Conservation (phyloP, 768 basidiomycete genomes). For the Mycena chlorophos region DNA sequence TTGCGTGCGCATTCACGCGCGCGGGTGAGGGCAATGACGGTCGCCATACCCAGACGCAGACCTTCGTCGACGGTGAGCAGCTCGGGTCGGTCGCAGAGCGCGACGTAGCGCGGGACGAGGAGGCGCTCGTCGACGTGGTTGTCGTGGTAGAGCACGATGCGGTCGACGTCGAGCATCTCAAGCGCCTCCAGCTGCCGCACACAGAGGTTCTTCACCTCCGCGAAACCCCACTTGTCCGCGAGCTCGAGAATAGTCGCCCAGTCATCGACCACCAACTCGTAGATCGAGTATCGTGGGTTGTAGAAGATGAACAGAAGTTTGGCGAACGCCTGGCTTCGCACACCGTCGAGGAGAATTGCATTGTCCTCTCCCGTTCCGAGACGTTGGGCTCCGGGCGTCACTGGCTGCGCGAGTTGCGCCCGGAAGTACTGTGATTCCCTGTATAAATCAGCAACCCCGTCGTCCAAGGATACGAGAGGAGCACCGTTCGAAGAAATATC, state of each 20-base stretch:
- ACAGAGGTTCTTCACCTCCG: constrained; percentile 55
- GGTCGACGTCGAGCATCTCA: constrained; percentile 46
- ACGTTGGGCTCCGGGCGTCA: constrained; percentile 30
- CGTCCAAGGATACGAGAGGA: too few relatives aligned
- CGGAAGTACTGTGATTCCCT: constrained; percentile 51
- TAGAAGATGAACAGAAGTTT: constrained; percentile 59
- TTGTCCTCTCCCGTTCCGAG: constrained; percentile 40
- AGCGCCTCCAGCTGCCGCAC: constrained; percentile 58
- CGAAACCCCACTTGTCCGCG: constrained; percentile 57
- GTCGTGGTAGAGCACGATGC: constrained; percentile 56
- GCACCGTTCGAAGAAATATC: constrained; percentile 54
- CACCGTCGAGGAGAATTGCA: constrained; percentile 47
- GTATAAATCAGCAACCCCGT: too few relatives aligned
- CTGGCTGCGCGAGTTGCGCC: constrained; percentile 33
- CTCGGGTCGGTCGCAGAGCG: constrained; percentile 51
- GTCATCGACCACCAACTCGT: constrained; percentile 46
- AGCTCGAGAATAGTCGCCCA: constrained; percentile 64
- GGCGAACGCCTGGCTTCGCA: constrained; percentile 41
- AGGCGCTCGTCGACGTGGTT: constrained; percentile 48
- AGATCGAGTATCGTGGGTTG: constrained; percentile 57
- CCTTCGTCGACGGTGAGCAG: constrained; percentile 59
- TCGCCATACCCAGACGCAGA: constrained; percentile 52
- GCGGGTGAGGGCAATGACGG: constrained; percentile 36
- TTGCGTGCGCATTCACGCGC: constrained; percentile 22
- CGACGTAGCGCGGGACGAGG: constrained; percentile 55